Base-by-base conservation (phyloP, 371 early-diverging fungal species). In the Blyttiomyces sp. region DNA sequence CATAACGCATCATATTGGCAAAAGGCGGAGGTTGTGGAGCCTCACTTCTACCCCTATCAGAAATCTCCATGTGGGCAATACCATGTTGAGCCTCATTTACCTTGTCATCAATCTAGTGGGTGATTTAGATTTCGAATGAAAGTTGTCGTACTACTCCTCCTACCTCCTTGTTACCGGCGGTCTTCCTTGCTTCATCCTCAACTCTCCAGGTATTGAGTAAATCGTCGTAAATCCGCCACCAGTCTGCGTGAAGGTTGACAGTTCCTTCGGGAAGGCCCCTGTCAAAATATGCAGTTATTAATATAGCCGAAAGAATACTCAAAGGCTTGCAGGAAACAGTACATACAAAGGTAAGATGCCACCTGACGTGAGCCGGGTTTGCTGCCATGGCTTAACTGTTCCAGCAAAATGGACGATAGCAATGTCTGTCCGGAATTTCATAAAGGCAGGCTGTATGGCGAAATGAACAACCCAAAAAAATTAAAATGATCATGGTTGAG, bases 381-480 rank as follows among this genome's bases (percentile, higher is more conserved):
- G 57, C 44, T 57, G 57, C 97, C 97, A 97, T 16, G 97, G 97
- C 76, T 97, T 97, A 28, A 79, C 71, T 1, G 75, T 63, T 2
- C 97, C 97, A 56, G 93, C 89, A 70, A 95, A 97, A 67, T 97
- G 97, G 21, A 92, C 80, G 21, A 92, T 83, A 1, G 85, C 81
- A 19, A 95, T 84, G 28, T 85, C 74, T 49, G 79, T 66, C 13
- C 80, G 69, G 77, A 83, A 91, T 27, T 86, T 76, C 26, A 59
- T 56, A 70, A 68, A 81, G 1, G 82, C 80, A 11, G 80, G 82
- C 45, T 65, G 32, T n/a, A n/a, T n/a, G n/a, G n/a, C n/a, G n/a
- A n/a, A n/a, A n/a, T n/a, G n/a, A n/a, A n/a, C n/a, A n/a, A n/a
- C n/a, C n/a, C n/a, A n/a, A n/a, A n/a, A n/a, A n/a, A n/a, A n/a